Conservation (phyloP, 805 yeast species). For the Saccharomycopsis sp. region DNA sequence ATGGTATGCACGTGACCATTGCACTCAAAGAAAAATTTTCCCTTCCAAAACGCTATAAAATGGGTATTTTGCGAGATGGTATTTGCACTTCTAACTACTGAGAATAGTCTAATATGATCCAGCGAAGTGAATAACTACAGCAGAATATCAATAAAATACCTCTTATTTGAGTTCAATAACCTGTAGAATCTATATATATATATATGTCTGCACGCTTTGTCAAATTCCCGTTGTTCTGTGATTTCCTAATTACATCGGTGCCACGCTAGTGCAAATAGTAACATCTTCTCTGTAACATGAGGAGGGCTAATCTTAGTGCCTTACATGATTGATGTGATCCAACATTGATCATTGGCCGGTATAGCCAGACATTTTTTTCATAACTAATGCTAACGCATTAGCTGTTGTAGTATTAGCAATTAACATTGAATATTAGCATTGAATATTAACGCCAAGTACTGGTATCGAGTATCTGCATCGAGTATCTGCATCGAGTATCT, state of each 20-base stretch:
- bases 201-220: slow-evolving; percentile 20
- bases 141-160: background rate
- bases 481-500: no score
- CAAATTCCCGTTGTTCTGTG: slow-evolving; percentile 21
- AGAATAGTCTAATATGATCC: no score
- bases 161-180: background rate
- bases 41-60: no score
- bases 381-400: no score
- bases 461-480: no score
- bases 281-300: background rate
- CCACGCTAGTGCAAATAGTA: slow-evolving; percentile 23
- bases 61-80: no score
- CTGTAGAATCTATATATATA: background rate
- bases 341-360: slow-evolving; percentile 19
- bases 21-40: background rate
- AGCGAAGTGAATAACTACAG: no score
- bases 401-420: no score
- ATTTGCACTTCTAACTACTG: no score
- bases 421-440: no score
- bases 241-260: slow-evolving; percentile 19
- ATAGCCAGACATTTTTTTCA: slow-evolving; percentile 11
- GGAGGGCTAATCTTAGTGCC: slow-evolving; percentile 21
- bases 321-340: background rate
- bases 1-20: no score
- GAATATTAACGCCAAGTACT: no score